Evolutionary conservation across 1,139 yeast species (phyloP).

Genomic region (Kazachstania sp.): DNA sequence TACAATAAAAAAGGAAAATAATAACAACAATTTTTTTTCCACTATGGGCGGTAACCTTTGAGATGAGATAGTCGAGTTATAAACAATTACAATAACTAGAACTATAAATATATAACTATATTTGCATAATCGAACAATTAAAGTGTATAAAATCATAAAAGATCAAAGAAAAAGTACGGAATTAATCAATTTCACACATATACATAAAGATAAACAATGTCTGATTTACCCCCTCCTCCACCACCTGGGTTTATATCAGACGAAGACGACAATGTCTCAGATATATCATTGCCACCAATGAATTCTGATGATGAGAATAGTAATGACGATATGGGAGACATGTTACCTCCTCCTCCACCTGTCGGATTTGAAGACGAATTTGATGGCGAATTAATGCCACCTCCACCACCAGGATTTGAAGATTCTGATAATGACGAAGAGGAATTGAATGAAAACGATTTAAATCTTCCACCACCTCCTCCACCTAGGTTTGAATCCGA

Average conservation of each 20-base stretch:
- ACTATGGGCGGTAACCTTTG: no score
- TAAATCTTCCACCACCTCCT: slow-evolving; percentile 6
- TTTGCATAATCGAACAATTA: no score
- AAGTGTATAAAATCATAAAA: no score
- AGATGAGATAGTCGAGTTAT: no score
- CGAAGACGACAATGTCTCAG: slow-evolving; percentile 1
- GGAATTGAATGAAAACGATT: slow-evolving; percentile 1
- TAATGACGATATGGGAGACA: slow-evolving; percentile 2
- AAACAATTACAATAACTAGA: no score
- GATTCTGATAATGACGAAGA: not conserved
- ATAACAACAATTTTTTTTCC: no score
- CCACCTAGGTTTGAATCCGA: not conserved
- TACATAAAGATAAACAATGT: not conserved
- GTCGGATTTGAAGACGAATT: slow-evolving; percentile 4
- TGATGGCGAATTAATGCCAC: slow-evolving; percentile 8
- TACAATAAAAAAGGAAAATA: no score
- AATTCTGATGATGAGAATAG: slow-evolving; percentile 5
- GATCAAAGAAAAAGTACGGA: not conserved
- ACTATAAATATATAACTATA: no score
- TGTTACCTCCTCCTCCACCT: slow-evolving; percentile 8
- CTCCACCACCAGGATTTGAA: slow-evolving; percentile 17
- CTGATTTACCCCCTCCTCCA: slow-evolving; percentile 9
- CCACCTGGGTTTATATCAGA: slow-evolving; percentile 7
- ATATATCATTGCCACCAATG: slow-evolving; percentile 12
- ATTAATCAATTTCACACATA: not conserved